A percentile compares a stretch with the other conserved stretches of the same genome.
Evolutionary conservation across 305 asterid genomes (phyloP).

Genomic region (Petunia hybrid): DNA sequence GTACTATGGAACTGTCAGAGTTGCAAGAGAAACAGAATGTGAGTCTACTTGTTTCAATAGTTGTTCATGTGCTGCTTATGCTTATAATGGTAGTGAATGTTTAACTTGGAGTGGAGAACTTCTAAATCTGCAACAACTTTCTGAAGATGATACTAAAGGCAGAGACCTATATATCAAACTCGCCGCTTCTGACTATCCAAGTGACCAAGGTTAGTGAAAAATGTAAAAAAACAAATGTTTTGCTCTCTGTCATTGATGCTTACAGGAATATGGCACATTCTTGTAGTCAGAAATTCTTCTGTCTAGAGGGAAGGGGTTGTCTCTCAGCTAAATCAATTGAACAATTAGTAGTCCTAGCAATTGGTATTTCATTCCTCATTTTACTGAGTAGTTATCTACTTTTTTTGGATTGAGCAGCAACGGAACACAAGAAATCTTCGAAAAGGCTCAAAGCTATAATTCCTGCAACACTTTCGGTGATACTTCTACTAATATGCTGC

Average conservation of each 20-base stretch:
- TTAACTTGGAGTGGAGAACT: conserved; percentile 34
- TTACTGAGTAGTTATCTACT: neutral
- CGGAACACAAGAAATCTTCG: neutral
- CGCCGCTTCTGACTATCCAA: conserved; percentile 56
- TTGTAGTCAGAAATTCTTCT: neutral
- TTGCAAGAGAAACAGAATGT: conserved; percentile 50
- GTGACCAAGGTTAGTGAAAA: conserved; percentile 44
- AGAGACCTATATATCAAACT: conserved; percentile 38
- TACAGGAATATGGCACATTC: conserved; percentile 18
- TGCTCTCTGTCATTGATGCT: conserved; percentile 52
- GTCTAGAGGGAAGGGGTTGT: neutral
- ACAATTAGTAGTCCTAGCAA: neutral
- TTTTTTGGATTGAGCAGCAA: neutral
- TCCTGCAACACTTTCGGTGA: neutral
- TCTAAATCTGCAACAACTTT: conserved; percentile 37
- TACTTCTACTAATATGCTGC: conserved; percentile 37
- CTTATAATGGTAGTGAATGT: conserved; percentile 45
- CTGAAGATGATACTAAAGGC: conserved; percentile 40
- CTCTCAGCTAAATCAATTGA: too few relatives aligned
- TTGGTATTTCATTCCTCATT: neutral
- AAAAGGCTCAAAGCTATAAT: neutral
- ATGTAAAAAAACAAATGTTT: conserved; percentile 19
- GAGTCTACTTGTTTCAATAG: conserved; percentile 55
- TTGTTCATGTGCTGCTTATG: conserved; percentile 72
- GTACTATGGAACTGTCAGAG: conserved; percentile 31